These are phyloP conservation scores for Alnus rubra DNA, from an alignment of 306 rosid species.

Conservation along the genomic window DNA sequence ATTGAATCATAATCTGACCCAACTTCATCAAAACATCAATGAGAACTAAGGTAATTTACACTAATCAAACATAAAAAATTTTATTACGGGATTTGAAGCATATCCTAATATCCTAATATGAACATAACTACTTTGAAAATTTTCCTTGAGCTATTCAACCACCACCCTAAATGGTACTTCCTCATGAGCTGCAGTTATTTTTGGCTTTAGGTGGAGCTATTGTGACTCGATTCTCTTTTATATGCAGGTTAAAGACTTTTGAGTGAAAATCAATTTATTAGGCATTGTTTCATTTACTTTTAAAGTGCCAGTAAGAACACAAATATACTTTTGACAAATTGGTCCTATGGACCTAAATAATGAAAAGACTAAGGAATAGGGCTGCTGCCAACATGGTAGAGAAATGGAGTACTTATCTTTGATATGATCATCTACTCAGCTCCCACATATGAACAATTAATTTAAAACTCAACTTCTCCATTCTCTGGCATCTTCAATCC, in stretches of 20 bases:
- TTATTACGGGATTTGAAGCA: no score
- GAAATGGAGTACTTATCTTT: slow-evolving; percentile 10
- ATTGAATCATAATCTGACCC: no score
- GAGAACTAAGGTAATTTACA: no score
- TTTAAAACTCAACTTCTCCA: slow-evolving; percentile 5
- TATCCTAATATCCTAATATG: no score
- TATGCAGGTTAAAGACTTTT: neutral
- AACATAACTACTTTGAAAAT: no score
- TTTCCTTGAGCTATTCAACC: no score
- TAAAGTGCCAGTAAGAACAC: neutral
- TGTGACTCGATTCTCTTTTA: neutral
- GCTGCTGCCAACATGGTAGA: neutral
- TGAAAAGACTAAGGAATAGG: slow-evolving; percentile 10
- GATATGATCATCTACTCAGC: neutral
- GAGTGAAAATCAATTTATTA: neutral
- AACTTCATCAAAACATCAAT: no score
- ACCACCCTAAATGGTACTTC: no score
- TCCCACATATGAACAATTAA: neutral
- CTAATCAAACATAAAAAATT: no score
- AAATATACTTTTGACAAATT: slow-evolving; percentile 8
- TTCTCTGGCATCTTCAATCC: slow-evolving; percentile 15
- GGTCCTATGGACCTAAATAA: neutral
- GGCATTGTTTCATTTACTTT: slow-evolving; percentile 1
- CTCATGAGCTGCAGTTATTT: neutral
- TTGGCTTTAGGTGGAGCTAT: no score